Base-by-base conservation (phyloP, 163 green algal genomes). In the Chlorella variabilis region DNA sequence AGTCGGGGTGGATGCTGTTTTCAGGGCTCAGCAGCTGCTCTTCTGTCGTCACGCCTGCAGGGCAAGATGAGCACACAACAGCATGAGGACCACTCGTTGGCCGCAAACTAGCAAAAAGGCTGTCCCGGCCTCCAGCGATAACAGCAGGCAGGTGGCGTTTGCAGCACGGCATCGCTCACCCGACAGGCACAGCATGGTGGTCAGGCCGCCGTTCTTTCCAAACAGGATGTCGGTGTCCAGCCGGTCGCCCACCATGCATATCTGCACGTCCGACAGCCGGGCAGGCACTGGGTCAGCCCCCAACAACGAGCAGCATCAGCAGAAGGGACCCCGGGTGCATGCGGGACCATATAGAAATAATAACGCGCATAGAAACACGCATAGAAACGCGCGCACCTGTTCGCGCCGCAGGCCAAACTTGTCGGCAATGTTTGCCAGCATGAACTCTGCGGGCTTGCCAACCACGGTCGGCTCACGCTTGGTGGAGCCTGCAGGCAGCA, bases 191-290 rank as follows among this genome's bases (percentile, higher is more conserved):
- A 99, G 93, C 84, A 96, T 91, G 0, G 95, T 98, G 29, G 90
- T 92, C 25, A 98, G 92, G 27, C 97, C 97, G n/a, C 96, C 97
- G 71, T 98, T 94, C 90, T 98, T 94, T 49, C 97, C 97, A 87
- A 99, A 99, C 71, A 98, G 87, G 78, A 99, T 98, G 89, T 99
- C 97, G 0, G 97, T 99, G 92, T 99, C 97, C 65, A 99, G 94
- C n/a, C 97, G 89, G 88, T 99, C 97, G 15, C 97, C 97, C 45
- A 99, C 94, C 95, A 99, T 99, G 92, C 93, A 98, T 81, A 99
- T 99, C 89, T 67, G 59, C 54, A n/a, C n/a, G n/a, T n/a, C n/a
- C n/a, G n/a, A n/a, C n/a, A n/a, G n/a, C n/a, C n/a, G n/a, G n/a
- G 54, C 54, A 62, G 18, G 54, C 18, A 54, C 45, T n/a, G n/a